Base-by-base conservation (phyloP, 2,329 filamentous ascomycete species). In the Ambrosiella xylebori region DNA sequence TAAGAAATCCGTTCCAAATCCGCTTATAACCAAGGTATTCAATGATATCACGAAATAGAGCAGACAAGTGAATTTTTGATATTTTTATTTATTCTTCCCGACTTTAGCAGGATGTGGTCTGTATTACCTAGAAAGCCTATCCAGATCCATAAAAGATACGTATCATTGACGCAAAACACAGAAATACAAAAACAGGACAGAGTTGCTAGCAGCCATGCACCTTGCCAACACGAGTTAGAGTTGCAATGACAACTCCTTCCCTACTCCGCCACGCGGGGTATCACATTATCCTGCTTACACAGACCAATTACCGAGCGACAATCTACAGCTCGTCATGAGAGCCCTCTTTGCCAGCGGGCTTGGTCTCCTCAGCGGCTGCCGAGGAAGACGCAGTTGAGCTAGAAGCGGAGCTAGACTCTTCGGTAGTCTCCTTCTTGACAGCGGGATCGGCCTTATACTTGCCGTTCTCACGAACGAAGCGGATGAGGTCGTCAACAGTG, bases 381-480 rank as follows among this genome's bases (percentile, higher is more conserved):
- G 72, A 68, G 59, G 75, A 73, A 49, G 75, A 74, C 59, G 54
- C 58, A 19, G 58, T 38, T 37, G 54, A 44, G 40, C 45, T 59
- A 38, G 47, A 52, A 13, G 36, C 38, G n/a, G 56, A 39, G 47
- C 36, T 41, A 9, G 74, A 71, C 68, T 83, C 76, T 65, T 79
- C 77, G 59, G 75, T 74, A 40, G 72, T 70, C 64, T 78, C 77
- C 65, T 77, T 77, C 65, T 72, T 71, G 65, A 74, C 72, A 64
- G 76, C 74, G 58, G 76, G 72, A 65, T 84, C 82, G 63, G 87
- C 81, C 72, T 85, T 82, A 79, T 94, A 80, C 74, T 89, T 93
- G 73, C 93, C 93, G 71, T 93, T 95, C 78, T 96, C 89, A 74
- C 88, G 84, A 71, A 98, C 80, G 76, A 98, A 98, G 66, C 84